phyloP scores from a whole-genome alignment of 192 early-diverging fungal genomes.

The Obelidium mucronatum region DNA sequence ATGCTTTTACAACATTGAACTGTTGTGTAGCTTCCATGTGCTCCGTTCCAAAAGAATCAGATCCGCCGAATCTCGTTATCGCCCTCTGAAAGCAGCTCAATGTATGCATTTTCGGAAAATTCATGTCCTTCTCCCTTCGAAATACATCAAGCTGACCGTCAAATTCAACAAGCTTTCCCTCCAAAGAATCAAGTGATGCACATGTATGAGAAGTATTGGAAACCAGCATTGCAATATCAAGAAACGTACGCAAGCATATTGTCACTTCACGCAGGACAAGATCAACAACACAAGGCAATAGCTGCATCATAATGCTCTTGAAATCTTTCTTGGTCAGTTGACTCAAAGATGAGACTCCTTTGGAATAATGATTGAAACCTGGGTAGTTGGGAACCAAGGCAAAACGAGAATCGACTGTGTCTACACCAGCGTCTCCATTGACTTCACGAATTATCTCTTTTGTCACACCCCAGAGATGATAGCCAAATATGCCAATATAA shows the following conservation, averaged over 20 bases:
- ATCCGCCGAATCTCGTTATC: background rate
- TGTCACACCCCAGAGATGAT: background rate
- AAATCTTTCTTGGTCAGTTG: background rate
- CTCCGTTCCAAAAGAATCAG: conserved; percentile 7
- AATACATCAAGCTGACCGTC: background rate
- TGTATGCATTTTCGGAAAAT: conserved; percentile 6
- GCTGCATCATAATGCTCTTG: background rate
- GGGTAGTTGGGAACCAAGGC: background rate
- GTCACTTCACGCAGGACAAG: background rate
- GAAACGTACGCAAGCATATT: background rate
- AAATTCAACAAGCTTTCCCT: background rate
- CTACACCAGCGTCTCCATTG: background rate
- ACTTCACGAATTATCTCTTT: background rate
- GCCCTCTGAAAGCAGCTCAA: background rate
- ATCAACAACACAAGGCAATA: background rate
- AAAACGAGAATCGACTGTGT: background rate
- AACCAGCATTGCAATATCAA: background rate
- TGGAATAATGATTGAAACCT: background rate
- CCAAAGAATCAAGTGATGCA: background rate
- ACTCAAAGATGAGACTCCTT: background rate
- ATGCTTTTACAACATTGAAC: background rate
- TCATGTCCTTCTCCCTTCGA: background rate
- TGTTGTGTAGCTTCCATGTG: background rate
- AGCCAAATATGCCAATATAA: conserved; percentile 4
- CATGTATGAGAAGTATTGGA: background rate